These are phyloP conservation scores for Magnolia sinica DNA, from an alignment of 164 flowering plant species.

Conservation along the genomic window DNA sequence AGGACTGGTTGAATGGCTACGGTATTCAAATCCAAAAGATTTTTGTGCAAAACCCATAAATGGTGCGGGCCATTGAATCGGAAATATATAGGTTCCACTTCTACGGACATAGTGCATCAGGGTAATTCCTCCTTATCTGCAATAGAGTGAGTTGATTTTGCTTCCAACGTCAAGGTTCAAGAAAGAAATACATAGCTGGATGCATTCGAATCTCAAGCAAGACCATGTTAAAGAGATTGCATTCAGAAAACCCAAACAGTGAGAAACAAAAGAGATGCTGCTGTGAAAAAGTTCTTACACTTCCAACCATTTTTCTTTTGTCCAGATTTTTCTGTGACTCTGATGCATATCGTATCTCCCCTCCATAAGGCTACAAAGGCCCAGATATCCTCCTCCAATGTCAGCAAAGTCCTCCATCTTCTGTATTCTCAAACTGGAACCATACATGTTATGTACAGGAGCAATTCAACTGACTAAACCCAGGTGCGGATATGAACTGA, in stretches of 20 bases:
- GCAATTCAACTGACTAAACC: background rate
- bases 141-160: background rate
- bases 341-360: constrained; percentile 8
- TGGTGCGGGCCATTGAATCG: background rate
- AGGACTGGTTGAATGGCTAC: no score
- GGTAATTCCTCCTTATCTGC: background rate
- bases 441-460: constrained; percentile 23
- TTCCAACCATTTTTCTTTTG: constrained; percentile 21
- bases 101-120: background rate
- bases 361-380: constrained; percentile 12
- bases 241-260: background rate
- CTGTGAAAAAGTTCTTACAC: constrained; percentile 28
- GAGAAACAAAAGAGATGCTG: background rate
- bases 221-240: background rate
- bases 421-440: constrained; percentile 21
- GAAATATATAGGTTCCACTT: background rate
- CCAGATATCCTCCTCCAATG: constrained; percentile 11
- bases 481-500: constrained; percentile 6
- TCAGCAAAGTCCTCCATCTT: constrained; percentile 25
- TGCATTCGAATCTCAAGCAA: background rate
- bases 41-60: background rate
- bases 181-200: background rate
- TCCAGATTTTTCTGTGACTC: constrained; percentile 8
- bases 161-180: background rate
- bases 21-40: no score